Evolutionary conservation across 2,329 filamentous ascomycete genomes (phyloP).

Genomic region (Penicillium sp.): DNA sequence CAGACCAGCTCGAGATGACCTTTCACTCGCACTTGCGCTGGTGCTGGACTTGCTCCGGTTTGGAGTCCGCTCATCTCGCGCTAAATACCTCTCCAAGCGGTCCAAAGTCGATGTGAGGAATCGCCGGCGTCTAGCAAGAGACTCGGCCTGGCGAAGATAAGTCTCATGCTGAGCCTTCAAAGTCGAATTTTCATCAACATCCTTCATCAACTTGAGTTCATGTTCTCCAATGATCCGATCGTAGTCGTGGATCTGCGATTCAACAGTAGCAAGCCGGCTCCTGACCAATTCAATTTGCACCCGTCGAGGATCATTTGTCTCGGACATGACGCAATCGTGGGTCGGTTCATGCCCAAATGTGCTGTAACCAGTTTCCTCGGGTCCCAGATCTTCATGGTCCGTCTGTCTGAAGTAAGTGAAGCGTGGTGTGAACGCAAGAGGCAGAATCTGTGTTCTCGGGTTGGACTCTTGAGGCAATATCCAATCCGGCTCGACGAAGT

Average conservation of each 20-base stretch:
- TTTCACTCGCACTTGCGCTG: conserved; percentile 17
- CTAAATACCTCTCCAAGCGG: conserved; percentile 49
- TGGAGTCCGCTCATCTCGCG: conserved; percentile 43
- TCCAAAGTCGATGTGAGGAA: conserved; percentile 55
- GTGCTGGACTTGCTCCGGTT: conserved; percentile 36
- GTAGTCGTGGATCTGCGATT: conserved; percentile 71
- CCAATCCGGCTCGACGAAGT: conserved; percentile 98
- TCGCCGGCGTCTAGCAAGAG: conserved; percentile 52
- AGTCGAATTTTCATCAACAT: conserved; percentile 47
- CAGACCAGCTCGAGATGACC: conserved; percentile 23
- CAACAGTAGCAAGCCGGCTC: conserved; percentile 70
- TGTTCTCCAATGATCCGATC: conserved; percentile 66
- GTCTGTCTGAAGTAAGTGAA: conserved; percentile 98
- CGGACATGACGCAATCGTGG: conserved; percentile 91
- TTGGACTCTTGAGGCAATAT: conserved; percentile 84
- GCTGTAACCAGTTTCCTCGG: conserved; percentile 72
- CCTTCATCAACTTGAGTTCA: conserved; percentile 56
- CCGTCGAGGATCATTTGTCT: conserved; percentile 77
- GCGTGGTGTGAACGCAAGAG: conserved; percentile 84
- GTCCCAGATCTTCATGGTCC: conserved; percentile 73
- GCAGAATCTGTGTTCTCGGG: conserved; percentile 88
- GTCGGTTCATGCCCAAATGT: conserved; percentile 90
- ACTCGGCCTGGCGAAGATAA: conserved; percentile 52
- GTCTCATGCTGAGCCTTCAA: conserved; percentile 43
- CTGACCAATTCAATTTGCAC: conserved; percentile 84